Conservation (phyloP, 306 rosid species). For the Fragaria vesca region DNA sequence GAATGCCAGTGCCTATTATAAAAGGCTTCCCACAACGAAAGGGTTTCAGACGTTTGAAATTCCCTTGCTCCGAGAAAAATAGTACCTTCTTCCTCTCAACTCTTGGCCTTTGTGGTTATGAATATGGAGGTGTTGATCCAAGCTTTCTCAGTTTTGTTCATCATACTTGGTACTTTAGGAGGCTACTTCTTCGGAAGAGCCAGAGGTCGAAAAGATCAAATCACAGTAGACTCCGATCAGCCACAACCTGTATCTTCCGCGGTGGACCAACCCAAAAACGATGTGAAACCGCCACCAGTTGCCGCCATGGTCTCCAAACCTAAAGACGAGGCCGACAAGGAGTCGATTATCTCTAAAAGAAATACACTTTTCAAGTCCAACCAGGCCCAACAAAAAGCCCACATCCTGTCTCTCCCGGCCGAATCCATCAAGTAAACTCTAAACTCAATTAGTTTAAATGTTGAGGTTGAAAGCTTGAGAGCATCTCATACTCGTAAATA, state of each 20-base stretch:
- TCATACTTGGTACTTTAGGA: background rate
- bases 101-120: background rate
- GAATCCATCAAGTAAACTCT: conserved; percentile 59
- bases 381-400: conserved; percentile 41
- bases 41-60: background rate
- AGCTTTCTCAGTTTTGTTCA: background rate
- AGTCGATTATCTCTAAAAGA: conserved; percentile 51
- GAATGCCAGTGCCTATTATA: background rate
- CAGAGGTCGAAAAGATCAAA: background rate
- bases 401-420: conserved; percentile 52
- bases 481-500: background rate
- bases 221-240: background rate
- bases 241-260: background rate
- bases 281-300: background rate
- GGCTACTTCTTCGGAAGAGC: background rate
- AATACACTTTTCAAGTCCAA: conserved; percentile 54
- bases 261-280: background rate
- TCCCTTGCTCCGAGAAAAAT: background rate
- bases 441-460: background rate
- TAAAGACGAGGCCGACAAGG: conserved; percentile 63
- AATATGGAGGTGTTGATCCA: background rate
- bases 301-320: conserved; percentile 36
- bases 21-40: background rate
- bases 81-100: background rate
- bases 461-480: background rate